Base-by-base conservation (phyloP, 352 stramenopile genomes). In the Phytophthora parvispora region DNA sequence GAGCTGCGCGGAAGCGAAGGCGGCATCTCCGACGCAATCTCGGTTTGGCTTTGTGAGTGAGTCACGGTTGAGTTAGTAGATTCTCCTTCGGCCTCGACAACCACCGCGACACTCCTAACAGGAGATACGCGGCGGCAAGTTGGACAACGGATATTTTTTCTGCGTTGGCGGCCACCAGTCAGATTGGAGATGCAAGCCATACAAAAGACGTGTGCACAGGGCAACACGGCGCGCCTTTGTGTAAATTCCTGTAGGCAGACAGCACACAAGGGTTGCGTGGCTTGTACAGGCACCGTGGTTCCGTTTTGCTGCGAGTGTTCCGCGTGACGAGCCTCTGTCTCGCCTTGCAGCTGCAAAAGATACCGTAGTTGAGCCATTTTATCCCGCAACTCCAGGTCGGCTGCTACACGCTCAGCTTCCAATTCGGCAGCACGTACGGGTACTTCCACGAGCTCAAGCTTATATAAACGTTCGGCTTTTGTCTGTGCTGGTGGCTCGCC, bases 151-250 rank as follows among this genome's bases (percentile, higher is more conserved):
- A 92, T 59, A 40, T 55, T 74, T 15, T 62, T 83, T 3, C 59
- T 57, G 7, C 67, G 65, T 6, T 60, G 52, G 2, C n/a, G 56
- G 29, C 56, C 65, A 28, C 73, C 69, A 16, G 77, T 63, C 20
- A 94, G 50, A 15, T 50, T 71, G 27, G 84, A 66, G 9, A 83
- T 65, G 53, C 87, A 94, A 34, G 22, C 55, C 12, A 65, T 67
- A 62, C 87, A 94, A 31, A 97, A 97, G 1, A 69, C 84, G 75
- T 98, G 95, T 0, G 92, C 95, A 63, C 95, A 98, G 25, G 72
- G 65, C 2, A 98, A 72, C 65, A 98, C 79, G 18, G 85, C 84
- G 34, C 84, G 78, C 22, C 89, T 82, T 18, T 77, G 70, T 3
- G 76, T 64, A 50, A 97, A 86, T 31, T 77, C 58, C 43, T 93